Conservation (phyloP, 495 filamentous ascomycete species). For the Neurospora sp. region DNA sequence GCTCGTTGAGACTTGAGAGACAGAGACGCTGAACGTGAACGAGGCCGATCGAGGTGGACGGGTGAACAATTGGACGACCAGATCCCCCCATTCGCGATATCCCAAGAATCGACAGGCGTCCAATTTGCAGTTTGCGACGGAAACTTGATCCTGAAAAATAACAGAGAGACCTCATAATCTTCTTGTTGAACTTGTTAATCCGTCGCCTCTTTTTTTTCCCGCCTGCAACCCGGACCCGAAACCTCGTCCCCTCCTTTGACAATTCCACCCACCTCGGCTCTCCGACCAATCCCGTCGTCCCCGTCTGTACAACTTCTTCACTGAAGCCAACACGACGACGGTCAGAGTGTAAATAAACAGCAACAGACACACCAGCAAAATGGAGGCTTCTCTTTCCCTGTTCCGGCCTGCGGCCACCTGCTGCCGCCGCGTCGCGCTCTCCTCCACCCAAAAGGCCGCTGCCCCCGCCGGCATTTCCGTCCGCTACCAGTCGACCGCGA, state of each 20-base stretch:
- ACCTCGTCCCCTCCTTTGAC: not conserved
- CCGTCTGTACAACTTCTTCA: not conserved
- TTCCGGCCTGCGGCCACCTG: conserved; percentile 10
- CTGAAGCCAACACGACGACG: not conserved
- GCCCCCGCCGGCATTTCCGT: conserved; percentile 30
- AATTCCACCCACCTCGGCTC: not conserved
- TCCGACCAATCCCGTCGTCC: not conserved
- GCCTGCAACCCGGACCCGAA: not conserved
- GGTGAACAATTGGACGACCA: conserved; percentile 1
- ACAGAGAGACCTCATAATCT: not conserved
- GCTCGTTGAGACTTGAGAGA: not conserved
- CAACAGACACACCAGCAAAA: not conserved
- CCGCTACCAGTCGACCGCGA: conserved; percentile 58
- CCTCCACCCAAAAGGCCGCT: conserved; percentile 20
- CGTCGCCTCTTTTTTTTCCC: not conserved
- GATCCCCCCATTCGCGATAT: not conserved
- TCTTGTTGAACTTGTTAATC: not conserved
- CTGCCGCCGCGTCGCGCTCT: conserved; percentile 11
- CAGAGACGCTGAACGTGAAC: not conserved
- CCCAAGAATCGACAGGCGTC: not conserved
- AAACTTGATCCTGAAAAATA: not conserved
- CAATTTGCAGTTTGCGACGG: not conserved
- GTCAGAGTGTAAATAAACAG: not conserved
- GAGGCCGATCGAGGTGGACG: conserved; percentile 7
- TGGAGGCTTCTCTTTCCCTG: conserved; percentile 10